Evolutionary conservation across 257 asterid genomes (phyloP), one percentile per base, ranked within the genome.

Genomic region (Buddleja alternifolia): DNA sequence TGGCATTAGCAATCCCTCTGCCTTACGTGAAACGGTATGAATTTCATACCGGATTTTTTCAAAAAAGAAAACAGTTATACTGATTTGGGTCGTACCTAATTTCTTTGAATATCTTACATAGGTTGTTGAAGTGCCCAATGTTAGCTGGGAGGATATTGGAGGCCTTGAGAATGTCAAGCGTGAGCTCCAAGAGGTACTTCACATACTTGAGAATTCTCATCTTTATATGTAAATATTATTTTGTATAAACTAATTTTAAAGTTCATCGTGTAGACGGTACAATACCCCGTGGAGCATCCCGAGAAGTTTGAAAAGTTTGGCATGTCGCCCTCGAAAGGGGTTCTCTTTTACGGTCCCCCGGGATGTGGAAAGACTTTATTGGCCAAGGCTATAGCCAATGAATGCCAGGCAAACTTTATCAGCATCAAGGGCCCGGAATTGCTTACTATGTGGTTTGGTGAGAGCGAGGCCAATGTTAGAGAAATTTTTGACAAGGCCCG

Each of bases 371-470:
- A 86, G 58, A 83, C 89, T 16, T 44, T 86, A 41, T 75, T 86
- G 24, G 92, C 92, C 70, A 86, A 86, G 66, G 92, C 92, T 40
- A 86, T 86, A 48, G 92, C 92, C 4, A 86, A 86, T 57, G 92
- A 83, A 39, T 85, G 92, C 23, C 92, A 83, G 50, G 89, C 92
- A 7, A 85, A 85, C 75, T 85, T 85, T 67, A 85, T 85, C 67
- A 85, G 89, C 17, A 58, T 85, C 32, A 85, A 85, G 65, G 92
- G 92, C 1, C 92, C 92, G 0, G 92, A 85, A 68, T 44, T 85
- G 77, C 87, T 85, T 17, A 85, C 92, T 1, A 86, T 86, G 92
- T 86, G 92, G 92, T 83, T 81, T 16, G 92, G 92, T 19, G 92
- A 86, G 78, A 86, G 92, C 66, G 92, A 86, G 66, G 92, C 92